phyloP scores from a whole-genome alignment of 805 yeast species.

The Scheffersomyces amazonensis region DNA sequence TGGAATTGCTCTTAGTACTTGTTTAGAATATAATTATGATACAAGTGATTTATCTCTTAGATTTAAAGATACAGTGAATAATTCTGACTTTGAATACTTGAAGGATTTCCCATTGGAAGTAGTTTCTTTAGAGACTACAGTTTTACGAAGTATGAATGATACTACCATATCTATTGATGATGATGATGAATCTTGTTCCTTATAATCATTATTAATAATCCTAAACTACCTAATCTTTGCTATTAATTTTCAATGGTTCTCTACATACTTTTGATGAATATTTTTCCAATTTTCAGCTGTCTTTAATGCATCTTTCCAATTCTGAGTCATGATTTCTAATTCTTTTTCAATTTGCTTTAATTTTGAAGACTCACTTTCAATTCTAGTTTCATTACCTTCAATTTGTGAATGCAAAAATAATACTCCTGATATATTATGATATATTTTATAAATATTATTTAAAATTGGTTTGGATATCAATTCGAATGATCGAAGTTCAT shows the following conservation, averaged over 20 bases:
- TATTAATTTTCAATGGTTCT: neutral
- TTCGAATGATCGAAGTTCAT: conserved; percentile 36
- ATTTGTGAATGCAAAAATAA: conserved; percentile 4
- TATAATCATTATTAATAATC: too few species aligned
- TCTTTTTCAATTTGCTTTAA: conserved; percentile 27
- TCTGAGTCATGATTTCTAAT: conserved; percentile 26
- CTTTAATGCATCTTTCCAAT: conserved; percentile 39
- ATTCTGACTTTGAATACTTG: conserved; percentile 15
- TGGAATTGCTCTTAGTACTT: conserved; percentile 28
- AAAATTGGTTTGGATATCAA: conserved; percentile 31
- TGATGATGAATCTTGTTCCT: neutral
- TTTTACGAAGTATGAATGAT: conserved; percentile 12
- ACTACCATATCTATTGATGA: conserved; percentile 2
- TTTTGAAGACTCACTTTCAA: conserved; percentile 3
- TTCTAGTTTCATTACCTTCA: conserved; percentile 6
- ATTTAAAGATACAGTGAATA: conserved; percentile 11
- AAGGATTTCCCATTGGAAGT: conserved; percentile 26
- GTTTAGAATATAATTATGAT: conserved; percentile 15
- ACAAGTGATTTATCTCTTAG: conserved; percentile 12
- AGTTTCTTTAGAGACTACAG: conserved; percentile 31
- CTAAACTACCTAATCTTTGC: neutral
- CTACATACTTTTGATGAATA: conserved; percentile 1
- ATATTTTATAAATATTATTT: conserved; percentile 30
- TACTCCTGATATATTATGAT: conserved; percentile 24
- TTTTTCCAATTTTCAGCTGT: conserved; percentile 39